Conservation (phyloP, 192 early-diverging fungal genomes). For the Cladochytrium replicatum region DNA sequence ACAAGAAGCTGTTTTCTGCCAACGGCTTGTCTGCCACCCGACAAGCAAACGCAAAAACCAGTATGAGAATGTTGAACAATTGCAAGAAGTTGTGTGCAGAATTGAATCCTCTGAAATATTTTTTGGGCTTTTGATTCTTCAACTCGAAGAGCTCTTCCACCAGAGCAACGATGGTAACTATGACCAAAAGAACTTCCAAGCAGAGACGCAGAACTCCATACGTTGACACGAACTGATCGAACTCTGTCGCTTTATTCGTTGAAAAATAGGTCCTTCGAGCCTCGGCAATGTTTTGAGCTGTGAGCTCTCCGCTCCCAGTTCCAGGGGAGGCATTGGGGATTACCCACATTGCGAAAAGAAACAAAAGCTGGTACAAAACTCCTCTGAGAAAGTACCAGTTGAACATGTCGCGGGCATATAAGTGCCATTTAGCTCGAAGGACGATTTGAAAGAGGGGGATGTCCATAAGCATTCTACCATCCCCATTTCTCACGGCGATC, state of each 20-base stretch:
- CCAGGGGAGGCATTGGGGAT: not conserved
- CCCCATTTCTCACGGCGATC: not conserved
- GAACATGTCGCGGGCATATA: not conserved
- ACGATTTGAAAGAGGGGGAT: not conserved
- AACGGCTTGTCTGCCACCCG: not conserved
- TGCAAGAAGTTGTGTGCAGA: not conserved
- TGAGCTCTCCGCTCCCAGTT: no score
- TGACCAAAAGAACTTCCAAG: no score
- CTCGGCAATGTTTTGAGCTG: no score
- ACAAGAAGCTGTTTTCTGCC: not conserved
- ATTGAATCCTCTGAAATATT: no score
- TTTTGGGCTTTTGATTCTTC: no score
- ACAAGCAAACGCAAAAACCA: not conserved
- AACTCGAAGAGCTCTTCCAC: no score
- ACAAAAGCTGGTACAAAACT: not conserved
- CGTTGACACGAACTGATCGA: no score
- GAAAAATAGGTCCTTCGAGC: no score
- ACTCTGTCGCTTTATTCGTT: no score
- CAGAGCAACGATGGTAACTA: no score
- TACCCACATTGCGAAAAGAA: not conserved
- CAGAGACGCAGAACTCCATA: no score
- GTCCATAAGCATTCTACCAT: not conserved
- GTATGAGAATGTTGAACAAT: not conserved
- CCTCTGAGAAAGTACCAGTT: not conserved
- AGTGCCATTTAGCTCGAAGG: not conserved